Base-by-base conservation (phyloP, 495 filamentous ascomycete genomes). In the Trichoderma erinaceum region DNA sequence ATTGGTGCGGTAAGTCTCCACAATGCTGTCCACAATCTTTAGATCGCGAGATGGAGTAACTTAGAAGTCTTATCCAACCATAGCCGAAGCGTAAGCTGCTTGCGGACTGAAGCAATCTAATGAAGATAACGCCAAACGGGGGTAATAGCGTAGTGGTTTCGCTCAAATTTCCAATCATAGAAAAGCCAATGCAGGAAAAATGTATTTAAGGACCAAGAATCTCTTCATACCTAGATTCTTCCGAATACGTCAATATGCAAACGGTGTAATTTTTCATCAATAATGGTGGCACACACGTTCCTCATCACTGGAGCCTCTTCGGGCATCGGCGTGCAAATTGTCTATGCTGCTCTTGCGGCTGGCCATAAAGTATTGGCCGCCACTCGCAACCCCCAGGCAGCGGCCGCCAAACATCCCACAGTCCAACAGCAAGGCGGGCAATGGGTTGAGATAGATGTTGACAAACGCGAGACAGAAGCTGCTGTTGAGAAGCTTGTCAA, bases 1-100 rank as follows among this genome's bases (percentile, higher is more conserved):
- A 58, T 58, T 58, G 52, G 52, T 58, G 52, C 52, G 52, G 25
- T 27, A 21, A 27, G 52, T 23, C 21, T 61, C 52, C 52, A 23
- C 52, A 27, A 18, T 2, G 2, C 4, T 11, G 8, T 27, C 25
- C 52, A 16, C 52, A 18, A n/a, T 3, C 11, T 61, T 61, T 25
- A 23, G 52, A 18, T 16, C 23, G 21, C 2, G 52, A 61, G 52
- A 61, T 61, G 52, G 18, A 50, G 52, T 61, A 16, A 8, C 52
- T 27, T 27, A 61, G 21, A 61, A 61, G 4, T 2, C 12, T 18
- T 11, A 29, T 13, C 52, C 48, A 52, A 52, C 21, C 48, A 52
- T 7, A 18, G n/a, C n/a, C 2, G 15, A n/a, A 18, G 48, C 2
- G 48, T 52, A 52, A 52, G 48, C n/a, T 18, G 48, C 6, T 52